These are phyloP conservation scores for Phaeotremella fagi DNA, from an alignment of 768 basidiomycete species.

Conservation along the genomic window DNA sequence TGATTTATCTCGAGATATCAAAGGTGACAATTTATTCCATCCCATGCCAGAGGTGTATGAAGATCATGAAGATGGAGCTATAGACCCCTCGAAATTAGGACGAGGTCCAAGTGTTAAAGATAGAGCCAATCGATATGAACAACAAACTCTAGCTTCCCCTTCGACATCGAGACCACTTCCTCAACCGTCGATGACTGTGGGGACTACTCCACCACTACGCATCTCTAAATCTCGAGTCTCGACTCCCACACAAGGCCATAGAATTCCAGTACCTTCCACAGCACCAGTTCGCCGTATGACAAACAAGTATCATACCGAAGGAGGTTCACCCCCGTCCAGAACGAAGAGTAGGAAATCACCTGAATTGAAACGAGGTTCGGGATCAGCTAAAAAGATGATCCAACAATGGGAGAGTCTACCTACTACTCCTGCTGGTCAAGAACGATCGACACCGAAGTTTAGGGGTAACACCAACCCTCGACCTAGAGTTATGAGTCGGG, in stretches of 20 bases:
- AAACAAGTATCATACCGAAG: neutral
- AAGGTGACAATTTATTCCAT: constrained; percentile 8
- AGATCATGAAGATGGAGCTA: neutral
- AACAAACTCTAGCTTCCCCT: constrained; percentile 9
- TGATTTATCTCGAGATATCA: constrained; percentile 22
- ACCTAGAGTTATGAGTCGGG: constrained; percentile 22
- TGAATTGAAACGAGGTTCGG: constrained; percentile 26
- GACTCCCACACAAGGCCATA: constrained; percentile 9
- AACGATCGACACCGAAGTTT: constrained; percentile 3
- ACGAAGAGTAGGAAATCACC: constrained; percentile 1
- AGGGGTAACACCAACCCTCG: neutral
- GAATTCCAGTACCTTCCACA: constrained; percentile 27
- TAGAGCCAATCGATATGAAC: constrained; percentile 28
- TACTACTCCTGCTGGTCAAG: constrained; percentile 1
- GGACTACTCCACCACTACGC: constrained; percentile 31
- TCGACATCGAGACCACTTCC: constrained; percentile 17
- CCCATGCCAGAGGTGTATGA: constrained; percentile 24
- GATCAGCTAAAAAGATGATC: constrained; percentile 36
- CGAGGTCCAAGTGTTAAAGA: constrained; percentile 31
- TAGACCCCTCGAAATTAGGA: constrained; percentile 6
- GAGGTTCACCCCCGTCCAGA: neutral
- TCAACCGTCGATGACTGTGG: constrained; percentile 6
- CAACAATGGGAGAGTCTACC: constrained; percentile 36
- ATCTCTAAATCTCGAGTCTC: constrained; percentile 5
- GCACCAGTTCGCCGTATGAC: constrained; percentile 18